These are phyloP conservation scores for Garcia nutans DNA, from an alignment of 345 rosid genomes.

Conservation along the genomic window DNA sequence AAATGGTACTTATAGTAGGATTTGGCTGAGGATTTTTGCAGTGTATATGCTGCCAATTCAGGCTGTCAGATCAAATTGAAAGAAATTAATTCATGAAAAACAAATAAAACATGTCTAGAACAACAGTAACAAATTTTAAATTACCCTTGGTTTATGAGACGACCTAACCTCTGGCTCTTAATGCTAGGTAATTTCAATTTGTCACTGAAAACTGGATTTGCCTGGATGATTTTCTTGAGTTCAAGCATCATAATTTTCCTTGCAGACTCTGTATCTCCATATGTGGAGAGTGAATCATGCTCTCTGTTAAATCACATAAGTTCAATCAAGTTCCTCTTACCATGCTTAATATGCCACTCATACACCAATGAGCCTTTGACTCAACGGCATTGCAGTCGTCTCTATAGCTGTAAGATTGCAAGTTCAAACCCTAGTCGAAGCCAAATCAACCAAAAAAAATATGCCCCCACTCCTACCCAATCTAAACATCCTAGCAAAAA, in stretches of 20 bases:
- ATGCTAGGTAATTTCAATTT: slow-evolving; percentile 45
- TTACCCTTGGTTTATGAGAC: slow-evolving; percentile 53
- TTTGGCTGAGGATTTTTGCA: slow-evolving; percentile 40
- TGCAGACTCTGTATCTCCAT: slow-evolving; percentile 38
- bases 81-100: slow-evolving; percentile 18
- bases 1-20: slow-evolving; percentile 45
- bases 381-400: too few relatives aligned
- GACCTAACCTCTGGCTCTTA: slow-evolving; percentile 30
- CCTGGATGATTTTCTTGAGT: slow-evolving; percentile 40
- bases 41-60: slow-evolving; percentile 53
- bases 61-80: slow-evolving; percentile 35
- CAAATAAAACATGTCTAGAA: not conserved
- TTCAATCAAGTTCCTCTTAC: not conserved
- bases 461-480: not conserved
- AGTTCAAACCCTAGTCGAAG: too few relatives aligned
- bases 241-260: slow-evolving; percentile 35
- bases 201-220: slow-evolving; percentile 43
- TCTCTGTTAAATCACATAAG: slow-evolving; percentile 37
- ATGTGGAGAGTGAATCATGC: slow-evolving; percentile 38
- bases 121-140: slow-evolving; percentile 10
- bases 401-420: too few relatives aligned
- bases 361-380: too few relatives aligned
- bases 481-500: not conserved
- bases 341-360: not conserved
- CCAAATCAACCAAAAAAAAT: too few relatives aligned